Evolutionary conservation across 305 asterid species (phyloP).

Genomic region (Solanum chacoense): DNA sequence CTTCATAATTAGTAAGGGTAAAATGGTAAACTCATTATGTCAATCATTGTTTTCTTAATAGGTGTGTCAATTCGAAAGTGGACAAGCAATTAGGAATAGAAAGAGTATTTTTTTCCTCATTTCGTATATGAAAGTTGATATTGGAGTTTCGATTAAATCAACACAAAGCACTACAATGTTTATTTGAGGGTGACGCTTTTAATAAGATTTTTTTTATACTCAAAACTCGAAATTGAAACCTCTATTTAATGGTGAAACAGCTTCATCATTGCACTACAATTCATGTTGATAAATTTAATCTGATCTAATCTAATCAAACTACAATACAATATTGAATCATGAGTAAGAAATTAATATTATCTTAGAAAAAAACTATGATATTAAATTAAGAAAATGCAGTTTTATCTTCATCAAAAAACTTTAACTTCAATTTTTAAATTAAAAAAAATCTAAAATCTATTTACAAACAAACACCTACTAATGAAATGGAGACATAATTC

Average conservation of each 20-base stretch:
- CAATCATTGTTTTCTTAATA: no score
- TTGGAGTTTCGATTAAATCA: no score
- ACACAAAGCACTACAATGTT: not conserved
- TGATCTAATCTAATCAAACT: not conserved
- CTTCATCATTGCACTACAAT: no score
- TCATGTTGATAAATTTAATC: no score
- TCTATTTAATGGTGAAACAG: not conserved
- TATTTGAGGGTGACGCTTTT: not conserved
- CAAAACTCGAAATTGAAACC: no score
- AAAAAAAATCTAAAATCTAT: no score
- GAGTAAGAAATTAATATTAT: not conserved
- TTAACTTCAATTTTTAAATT: not conserved
- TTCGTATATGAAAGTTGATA: no score
- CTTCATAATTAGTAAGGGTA: not conserved
- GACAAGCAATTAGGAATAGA: no score
- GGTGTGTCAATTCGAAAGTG: not conserved
- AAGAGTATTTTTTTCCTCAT: no score
- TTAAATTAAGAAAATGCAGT: not conserved
- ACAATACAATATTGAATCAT: not conserved
- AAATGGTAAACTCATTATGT: no score
- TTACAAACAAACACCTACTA: accelerated
- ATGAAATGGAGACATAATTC: not conserved
- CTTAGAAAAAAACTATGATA: not conserved
- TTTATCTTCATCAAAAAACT: not conserved
- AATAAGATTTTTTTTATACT: no score